Evolutionary conservation across 371 early-diverging fungal genomes (phyloP), one percentile per base, ranked within the genome.

Genomic region (Dentiscutata heterogama): DNA sequence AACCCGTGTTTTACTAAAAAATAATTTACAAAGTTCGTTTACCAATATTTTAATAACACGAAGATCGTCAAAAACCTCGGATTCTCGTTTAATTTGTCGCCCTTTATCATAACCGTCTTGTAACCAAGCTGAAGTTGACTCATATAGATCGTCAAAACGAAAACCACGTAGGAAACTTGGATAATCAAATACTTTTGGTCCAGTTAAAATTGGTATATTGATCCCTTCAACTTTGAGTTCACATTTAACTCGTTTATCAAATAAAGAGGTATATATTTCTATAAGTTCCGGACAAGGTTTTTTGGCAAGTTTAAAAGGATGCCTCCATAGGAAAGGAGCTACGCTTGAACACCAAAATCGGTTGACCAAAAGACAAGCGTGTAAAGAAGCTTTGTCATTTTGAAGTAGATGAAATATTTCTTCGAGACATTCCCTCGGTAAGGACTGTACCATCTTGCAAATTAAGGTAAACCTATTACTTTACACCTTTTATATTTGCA

Each of bases 291-390:
- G 11, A 20, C 20, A 27, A 56, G 54, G 58, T 20, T 56, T 58
- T 75, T 58, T 75, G 16, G 39, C 77, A 25, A 77, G 25, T 58
- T 58, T n/a, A 51, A 79, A 79, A 22, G 80, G 80, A 18, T 27
- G 29, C 29, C 25, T 79, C 80, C 80, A 79, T 39, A 79, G 3
- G 20, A 54, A 60, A 14, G 20, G 18, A 16, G 53, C 22, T 53
- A 27, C 56, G 0, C 39, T 51, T 25, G 22, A 35, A 79, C 80
- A 79, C 80, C 80, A 79, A 54, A 51, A 22, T 39, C 68, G 25
- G 39, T 25, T 79, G 13, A 79, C 80, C 22, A 79, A 29, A 51
- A 79, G 53, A 22, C 68, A 64, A 51, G 67, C 50, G 53, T 68
- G 25, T 39, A 79, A 58, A 25, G 80, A n/a, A 29, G 51, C 16